phyloP scores from a whole-genome alignment of 2,329 filamentous ascomycete species.

The Coniella lustricola region DNA sequence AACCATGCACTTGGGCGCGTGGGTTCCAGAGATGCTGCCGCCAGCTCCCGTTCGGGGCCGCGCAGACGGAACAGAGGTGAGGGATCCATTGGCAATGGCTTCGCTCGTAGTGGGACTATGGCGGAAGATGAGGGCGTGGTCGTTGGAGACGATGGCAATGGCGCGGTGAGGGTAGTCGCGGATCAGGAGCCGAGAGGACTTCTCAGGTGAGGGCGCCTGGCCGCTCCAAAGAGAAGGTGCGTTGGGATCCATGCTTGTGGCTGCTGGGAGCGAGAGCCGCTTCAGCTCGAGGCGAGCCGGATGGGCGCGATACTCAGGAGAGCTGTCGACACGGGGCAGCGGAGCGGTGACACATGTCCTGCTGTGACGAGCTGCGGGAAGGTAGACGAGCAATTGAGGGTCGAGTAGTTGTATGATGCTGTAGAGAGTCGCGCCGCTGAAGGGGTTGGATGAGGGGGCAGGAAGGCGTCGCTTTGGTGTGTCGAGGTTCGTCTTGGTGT shows the following conservation, averaged over 20 bases:
- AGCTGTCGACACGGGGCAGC: conserved; percentile 3
- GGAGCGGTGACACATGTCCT: conserved; percentile 16
- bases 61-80: conserved; percentile 43
- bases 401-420: background rate
- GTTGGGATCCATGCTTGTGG: conserved; percentile 37
- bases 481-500: background rate
- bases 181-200: conserved; percentile 71
- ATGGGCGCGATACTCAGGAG: conserved; percentile 2
- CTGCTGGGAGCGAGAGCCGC: background rate
- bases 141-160: conserved; percentile 74
- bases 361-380: conserved; percentile 3
- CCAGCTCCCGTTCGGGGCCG: conserved; percentile 32
- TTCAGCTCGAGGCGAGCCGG: conserved; percentile 6
- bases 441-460: too few relatives aligned
- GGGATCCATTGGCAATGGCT: conserved; percentile 49
- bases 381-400: background rate
- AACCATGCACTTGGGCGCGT: conserved; percentile 69
- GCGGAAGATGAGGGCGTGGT: conserved; percentile 77
- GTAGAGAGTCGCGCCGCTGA: background rate
- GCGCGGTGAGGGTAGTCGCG: conserved; percentile 82
- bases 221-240: conserved; percentile 36
- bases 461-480: background rate
- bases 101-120: conserved; percentile 63
- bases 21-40: conserved; percentile 33
- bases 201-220: conserved; percentile 44